Evolutionary conservation across 1,284 basidiomycete genomes (phyloP).

Genomic region (Boletellus deceptivus): DNA sequence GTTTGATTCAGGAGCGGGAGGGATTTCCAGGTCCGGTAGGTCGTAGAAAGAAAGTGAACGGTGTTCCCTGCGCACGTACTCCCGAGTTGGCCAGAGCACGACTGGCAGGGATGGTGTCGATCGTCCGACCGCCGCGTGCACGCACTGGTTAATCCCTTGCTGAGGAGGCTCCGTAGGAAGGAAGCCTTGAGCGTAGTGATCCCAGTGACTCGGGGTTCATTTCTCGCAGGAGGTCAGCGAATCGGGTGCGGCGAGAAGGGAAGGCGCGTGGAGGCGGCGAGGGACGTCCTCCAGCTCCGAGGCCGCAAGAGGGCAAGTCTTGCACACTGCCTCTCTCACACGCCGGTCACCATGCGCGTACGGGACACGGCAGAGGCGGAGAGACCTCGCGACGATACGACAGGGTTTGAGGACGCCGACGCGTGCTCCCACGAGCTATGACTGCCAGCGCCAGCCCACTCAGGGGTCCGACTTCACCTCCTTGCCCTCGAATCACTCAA

Average conservation of each 20-base stretch:
- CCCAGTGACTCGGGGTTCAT: slow-evolving; percentile 18
- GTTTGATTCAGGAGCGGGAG: slow-evolving; percentile 2
- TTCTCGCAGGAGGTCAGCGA: slow-evolving; percentile 7
- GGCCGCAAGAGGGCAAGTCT: slow-evolving; percentile 6
- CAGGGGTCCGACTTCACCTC: slow-evolving; percentile 31
- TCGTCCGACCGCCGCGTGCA: slow-evolving; percentile 13
- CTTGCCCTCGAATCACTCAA: slow-evolving; percentile 28
- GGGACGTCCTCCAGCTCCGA: slow-evolving; percentile 1
- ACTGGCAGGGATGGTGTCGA: slow-evolving; percentile 13
- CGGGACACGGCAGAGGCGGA: slow-evolving; percentile 4
- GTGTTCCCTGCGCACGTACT: slow-evolving; percentile 1
- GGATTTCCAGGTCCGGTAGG: slow-evolving; percentile 10
- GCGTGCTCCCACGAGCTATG: slow-evolving; percentile 29
- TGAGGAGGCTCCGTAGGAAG: not conserved
- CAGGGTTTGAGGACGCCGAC: slow-evolving; percentile 8
- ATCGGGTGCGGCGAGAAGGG: slow-evolving; percentile 11
- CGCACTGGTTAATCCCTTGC: slow-evolving; percentile 26
- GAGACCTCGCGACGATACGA: not conserved
- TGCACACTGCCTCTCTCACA: slow-evolving; percentile 11
- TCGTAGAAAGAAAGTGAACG: not conserved
- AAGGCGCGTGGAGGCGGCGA: slow-evolving; percentile 24
- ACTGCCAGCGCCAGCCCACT: slow-evolving; percentile 27
- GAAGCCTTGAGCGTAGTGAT: slow-evolving; percentile 11
- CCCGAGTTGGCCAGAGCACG: slow-evolving; percentile 1
- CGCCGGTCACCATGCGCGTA: slow-evolving; percentile 5